Percentiles rank a stretch among this genome's conserved stretches.
These are phyloP conservation scores for Cnidoscolus chayamansa DNA, from an alignment of 441 rosid species.

Conservation along the genomic window DNA sequence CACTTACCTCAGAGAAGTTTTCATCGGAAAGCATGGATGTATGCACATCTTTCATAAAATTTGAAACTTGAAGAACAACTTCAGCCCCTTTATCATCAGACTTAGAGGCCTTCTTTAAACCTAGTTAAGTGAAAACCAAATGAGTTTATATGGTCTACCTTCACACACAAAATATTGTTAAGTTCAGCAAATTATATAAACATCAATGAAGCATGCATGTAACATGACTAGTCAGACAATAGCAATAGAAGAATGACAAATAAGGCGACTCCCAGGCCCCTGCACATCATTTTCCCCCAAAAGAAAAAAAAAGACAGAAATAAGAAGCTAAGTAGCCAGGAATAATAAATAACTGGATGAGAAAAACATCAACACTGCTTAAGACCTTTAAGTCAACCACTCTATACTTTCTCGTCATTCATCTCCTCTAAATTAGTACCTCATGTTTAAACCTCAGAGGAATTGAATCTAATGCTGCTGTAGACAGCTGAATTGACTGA, in stretches of 20 bases:
- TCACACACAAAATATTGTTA: neutral
- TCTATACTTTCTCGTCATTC: neutral
- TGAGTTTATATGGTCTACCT: neutral
- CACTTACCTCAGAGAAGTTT: slow-evolving; percentile 37
- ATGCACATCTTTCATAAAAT: slow-evolving; percentile 33
- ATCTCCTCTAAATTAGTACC: neutral
- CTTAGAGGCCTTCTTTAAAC: slow-evolving; percentile 29
- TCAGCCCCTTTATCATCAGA: slow-evolving; percentile 28
- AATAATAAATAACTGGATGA: neutral
- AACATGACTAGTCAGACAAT: neutral
- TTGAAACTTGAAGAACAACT: slow-evolving; percentile 45
- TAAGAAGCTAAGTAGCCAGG: neutral
- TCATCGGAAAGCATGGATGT: slow-evolving; percentile 45
- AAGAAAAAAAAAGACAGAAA: neutral
- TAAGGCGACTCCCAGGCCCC: neutral
- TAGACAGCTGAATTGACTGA: neutral
- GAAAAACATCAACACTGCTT: neutral
- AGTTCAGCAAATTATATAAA: neutral
- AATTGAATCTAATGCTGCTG: neutral
- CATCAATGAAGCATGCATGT: neutral
- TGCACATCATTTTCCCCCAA: neutral
- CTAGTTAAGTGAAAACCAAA: slow-evolving; percentile 29
- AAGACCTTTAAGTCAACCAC: neutral
- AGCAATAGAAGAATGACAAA: neutral
- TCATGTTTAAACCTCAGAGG: neutral